Base-by-base conservation (phyloP, 495 filamentous ascomycete genomes). In the Aspergillus affinis region DNA sequence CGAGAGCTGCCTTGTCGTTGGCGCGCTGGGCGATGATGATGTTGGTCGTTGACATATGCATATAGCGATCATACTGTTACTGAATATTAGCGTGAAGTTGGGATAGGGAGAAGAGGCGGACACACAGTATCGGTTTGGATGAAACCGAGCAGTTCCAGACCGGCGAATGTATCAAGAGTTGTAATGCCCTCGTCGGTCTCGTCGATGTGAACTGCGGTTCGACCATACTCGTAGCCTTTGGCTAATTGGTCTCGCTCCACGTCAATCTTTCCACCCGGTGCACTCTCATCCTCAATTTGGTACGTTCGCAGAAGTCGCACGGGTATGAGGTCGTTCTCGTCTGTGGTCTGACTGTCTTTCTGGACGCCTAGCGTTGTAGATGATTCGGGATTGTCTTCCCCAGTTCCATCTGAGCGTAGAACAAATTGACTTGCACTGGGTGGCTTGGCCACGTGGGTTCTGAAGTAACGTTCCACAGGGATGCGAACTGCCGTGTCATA, bases 191-290 rank as follows among this genome's bases (percentile, higher is more conserved):
- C 80, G 60, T 99, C 95, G 1, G 88, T 87, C 61, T 90, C 87
- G 63, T 83, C 89, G 65, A 99, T 96, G 61, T 88, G 88, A 1
- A 98, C 93, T 0, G 90, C 91, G 0, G 93, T 97, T 45, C 91
- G 83, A 55, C 95, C 95, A 72, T 98, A 99, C 66, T 90, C 88
- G 67, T 94, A 99, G 0, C 95, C 95, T 68, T 91, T 96, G 36
- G 90, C 92, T 41, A 98, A 80, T 36, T 94, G 87, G 13, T 95
- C 92, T 30, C 84, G 85, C 9, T 88, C 85, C 30, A 99, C 88
- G 54, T 97, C 92, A 57, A 81, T 81, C 74, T 95, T 98, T 5
- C 90, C 90, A 30, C 91, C 91, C 2, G 87, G 83, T 13, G 83
- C 86, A 41, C 80, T 76, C 13, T 88, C 81, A 63, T 97, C 91